These are phyloP conservation scores for Phyllosticta capitalensis DNA, from an alignment of 2,329 filamentous ascomycete genomes.

Conservation along the genomic window DNA sequence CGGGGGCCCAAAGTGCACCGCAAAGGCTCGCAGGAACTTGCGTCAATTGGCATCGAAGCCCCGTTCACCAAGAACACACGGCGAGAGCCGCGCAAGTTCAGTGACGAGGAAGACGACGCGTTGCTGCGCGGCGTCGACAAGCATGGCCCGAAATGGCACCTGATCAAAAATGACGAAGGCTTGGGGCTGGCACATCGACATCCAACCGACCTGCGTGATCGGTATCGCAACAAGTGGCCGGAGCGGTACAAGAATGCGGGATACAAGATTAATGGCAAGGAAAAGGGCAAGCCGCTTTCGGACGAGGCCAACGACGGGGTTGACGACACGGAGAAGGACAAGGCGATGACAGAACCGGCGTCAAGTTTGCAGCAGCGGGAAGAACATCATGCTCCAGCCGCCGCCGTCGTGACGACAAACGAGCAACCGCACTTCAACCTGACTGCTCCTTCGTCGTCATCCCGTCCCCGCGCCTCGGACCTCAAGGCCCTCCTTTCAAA, in stretches of 20 bases:
- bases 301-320: conserved; percentile 5
- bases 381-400: not conserved
- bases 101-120: conserved; percentile 47
- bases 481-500: conserved; percentile 16
- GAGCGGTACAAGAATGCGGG: conserved; percentile 45
- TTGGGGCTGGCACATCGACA: conserved; percentile 40
- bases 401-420: not conserved
- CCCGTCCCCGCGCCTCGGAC: conserved; percentile 1
- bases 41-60: conserved; percentile 39
- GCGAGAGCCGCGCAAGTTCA: conserved; percentile 47
- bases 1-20: conserved; percentile 13
- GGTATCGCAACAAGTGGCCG: conserved; percentile 51
- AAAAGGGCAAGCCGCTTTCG: conserved; percentile 16
- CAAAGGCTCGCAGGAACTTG: conserved; percentile 24
- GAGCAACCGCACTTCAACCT: not conserved
- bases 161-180: conserved; percentile 46
- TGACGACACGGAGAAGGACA: not conserved
- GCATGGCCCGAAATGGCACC: conserved; percentile 51
- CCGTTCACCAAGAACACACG: conserved; percentile 42
- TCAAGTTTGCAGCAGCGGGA: not conserved
- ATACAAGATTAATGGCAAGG: conserved; percentile 28
- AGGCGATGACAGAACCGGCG: not conserved
- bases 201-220: conserved; percentile 50
- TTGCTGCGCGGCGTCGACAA: conserved; percentile 49
- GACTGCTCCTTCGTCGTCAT: not conserved